phyloP scores from a whole-genome alignment of 352 stramenopile genomes.

The Phytophthora quininea region DNA sequence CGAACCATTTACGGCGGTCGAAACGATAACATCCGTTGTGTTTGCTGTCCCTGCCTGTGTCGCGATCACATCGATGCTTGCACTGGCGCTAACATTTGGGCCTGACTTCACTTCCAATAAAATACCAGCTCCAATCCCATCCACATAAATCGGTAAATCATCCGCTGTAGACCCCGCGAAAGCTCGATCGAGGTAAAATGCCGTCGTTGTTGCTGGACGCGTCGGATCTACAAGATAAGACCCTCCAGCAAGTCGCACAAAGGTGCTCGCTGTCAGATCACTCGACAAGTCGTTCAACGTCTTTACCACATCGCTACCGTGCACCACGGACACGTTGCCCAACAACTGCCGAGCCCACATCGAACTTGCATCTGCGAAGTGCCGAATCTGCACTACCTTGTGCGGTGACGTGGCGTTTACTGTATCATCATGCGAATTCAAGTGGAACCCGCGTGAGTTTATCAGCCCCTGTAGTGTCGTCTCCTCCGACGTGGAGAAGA shows the following conservation, averaged over 20 bases:
- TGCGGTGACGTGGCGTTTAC: constrained; percentile 35
- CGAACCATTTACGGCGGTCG: constrained; percentile 34
- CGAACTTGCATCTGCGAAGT: constrained; percentile 56
- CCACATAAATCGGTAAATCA: constrained; percentile 57
- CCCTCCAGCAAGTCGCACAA: constrained; percentile 55
- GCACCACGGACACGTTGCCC: constrained; percentile 54
- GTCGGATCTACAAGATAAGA: constrained; percentile 57
- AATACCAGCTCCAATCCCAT: constrained; percentile 55
- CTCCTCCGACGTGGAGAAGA: constrained; percentile 54
- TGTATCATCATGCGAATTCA: constrained; percentile 58
- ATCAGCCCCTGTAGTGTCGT: constrained; percentile 44
- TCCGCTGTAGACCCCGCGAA: constrained; percentile 54
- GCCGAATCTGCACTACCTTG: constrained; percentile 49
- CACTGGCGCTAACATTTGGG: constrained; percentile 18
- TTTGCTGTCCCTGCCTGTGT: constrained; percentile 16
- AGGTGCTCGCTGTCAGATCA: constrained; percentile 39
- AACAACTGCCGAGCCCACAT: constrained; percentile 32
- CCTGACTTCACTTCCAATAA: constrained; percentile 41
- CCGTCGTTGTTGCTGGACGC: constrained; percentile 30
- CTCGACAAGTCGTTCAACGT: constrained; percentile 50
- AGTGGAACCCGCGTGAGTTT: constrained; percentile 54
- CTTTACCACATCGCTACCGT: constrained; percentile 49
- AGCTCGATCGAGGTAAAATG: constrained; percentile 55
- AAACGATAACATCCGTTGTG: constrained; percentile 44
- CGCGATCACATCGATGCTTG: constrained; percentile 47